Base-by-base conservation (phyloP, 768 basidiomycete species). In the Lactifluus volemus region DNA sequence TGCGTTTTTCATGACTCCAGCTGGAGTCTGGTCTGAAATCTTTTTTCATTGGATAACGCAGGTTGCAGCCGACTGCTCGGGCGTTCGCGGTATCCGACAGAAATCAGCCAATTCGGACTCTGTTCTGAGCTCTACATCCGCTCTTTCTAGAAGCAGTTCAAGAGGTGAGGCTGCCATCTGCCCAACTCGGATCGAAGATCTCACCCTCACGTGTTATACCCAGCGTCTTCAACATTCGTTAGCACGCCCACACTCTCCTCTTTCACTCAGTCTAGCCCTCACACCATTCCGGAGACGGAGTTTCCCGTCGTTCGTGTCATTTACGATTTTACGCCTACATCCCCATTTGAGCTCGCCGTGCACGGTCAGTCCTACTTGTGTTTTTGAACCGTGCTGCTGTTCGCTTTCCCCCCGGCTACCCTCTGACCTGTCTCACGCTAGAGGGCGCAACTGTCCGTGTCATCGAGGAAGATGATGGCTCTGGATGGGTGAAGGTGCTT, bases 401-500 rank as follows among this genome's bases (percentile, higher is more conserved):
- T 47, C 41, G 9, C 36, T 34, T 44, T 34, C 39, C 38, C 59
- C 39, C 32, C 5, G 32, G 32, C 25, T 25, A 34, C 32, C 38
- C 47, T 39, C 49, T 58, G 51, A 45, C 15, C n/a, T 8, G n/a
- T 25, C 8, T n/a, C 25, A 15, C 39, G 32, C 66, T 70, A 86
- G 89, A 88, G 74, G 89, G 86, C 30, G 70, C 74, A 42, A 71
- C 69, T 4, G 85, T 95, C 15, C 77, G 78, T 59, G 77, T 94
- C 42, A 69, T 89, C 19, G 90, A 93, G 69, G 81, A 84, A 62
- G 89, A 93, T 62, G 91, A 92, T 66, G 89, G 89, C 11, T 89
- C 88, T 15, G 90, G 90, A 2, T 92, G 90, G 91, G 81, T 88
- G 11, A 92, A 92, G 70, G 87, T 92, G 9, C 70, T 73, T 25